These are phyloP conservation scores for Aspergillus funiculosus DNA, from an alignment of 495 filamentous ascomycete genomes.

Conservation along the genomic window DNA sequence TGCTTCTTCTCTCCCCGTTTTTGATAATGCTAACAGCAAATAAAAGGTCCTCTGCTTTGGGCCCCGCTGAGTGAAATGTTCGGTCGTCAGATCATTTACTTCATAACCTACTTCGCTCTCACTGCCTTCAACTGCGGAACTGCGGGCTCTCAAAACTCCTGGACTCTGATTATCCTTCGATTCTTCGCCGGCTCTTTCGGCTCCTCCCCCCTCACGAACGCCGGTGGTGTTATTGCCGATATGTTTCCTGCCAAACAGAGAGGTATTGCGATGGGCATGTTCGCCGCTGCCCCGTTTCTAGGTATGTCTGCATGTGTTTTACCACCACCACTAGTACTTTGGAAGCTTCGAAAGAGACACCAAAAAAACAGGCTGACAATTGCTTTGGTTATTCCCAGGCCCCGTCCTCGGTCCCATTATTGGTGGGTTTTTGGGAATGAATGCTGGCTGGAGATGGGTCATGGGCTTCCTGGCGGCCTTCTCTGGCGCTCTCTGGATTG, in stretches of 20 bases:
- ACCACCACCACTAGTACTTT: no score
- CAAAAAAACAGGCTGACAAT: no score
- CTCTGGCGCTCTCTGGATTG: conserved; percentile 52
- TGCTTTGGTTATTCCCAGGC: conserved; percentile 23
- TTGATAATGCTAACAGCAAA: conserved; percentile 7
- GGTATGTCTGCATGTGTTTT: conserved; percentile 22
- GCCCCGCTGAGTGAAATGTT: conserved; percentile 65
- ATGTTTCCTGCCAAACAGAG: conserved; percentile 61
- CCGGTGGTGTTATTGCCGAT: conserved; percentile 69
- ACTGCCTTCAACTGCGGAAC: conserved; percentile 65
- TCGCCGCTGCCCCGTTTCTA: conserved; percentile 62
- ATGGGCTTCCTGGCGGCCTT: conserved; percentile 51
- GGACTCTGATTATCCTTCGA: conserved; percentile 64
- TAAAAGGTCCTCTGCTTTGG: conserved; percentile 53
- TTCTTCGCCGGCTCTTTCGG: conserved; percentile 80
- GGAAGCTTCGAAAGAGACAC: conserved; percentile 1
- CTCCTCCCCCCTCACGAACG: conserved; percentile 65
- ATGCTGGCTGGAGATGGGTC: conserved; percentile 61
- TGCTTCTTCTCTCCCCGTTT: conserved; percentile 9
- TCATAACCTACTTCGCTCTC: conserved; percentile 55
- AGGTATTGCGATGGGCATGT: conserved; percentile 59
- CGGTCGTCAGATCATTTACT: conserved; percentile 65
- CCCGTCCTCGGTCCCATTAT: conserved; percentile 58
- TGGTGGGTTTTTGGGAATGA: conserved; percentile 57
- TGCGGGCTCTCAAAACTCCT: conserved; percentile 55